Conservation (phyloP, 2,329 filamentous ascomycete species). For the Aspergillus nomiae region DNA sequence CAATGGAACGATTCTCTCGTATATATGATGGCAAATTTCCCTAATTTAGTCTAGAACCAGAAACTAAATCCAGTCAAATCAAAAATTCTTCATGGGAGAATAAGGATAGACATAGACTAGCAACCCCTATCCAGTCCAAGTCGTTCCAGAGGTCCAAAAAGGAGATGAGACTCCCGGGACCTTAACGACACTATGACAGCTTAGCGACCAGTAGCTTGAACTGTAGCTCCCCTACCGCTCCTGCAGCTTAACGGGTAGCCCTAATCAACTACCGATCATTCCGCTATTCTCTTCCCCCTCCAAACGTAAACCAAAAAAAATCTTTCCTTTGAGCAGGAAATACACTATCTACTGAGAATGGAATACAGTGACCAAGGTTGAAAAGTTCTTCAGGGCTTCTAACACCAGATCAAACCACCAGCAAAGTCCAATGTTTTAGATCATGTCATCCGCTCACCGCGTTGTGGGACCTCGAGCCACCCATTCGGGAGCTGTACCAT, state of each 20-base stretch:
- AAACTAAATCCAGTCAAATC: not conserved
- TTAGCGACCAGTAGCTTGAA: not conserved
- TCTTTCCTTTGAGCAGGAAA: not conserved
- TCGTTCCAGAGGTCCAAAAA: not conserved
- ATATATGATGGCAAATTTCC: constrained; percentile 1
- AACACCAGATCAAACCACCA: not conserved
- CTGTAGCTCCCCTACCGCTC: not conserved
- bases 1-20: not conserved
- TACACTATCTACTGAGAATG: not conserved
- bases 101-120: constrained; percentile 1
- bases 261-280: constrained; percentile 1
- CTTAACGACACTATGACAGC: not conserved
- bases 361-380: no score
- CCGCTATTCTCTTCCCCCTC: not conserved
- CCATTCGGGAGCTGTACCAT: constrained; percentile 14
- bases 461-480: constrained; percentile 17
- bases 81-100: not conserved
- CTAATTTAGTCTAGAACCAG: not conserved
- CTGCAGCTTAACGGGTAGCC: constrained; percentile 2
- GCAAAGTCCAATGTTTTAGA: constrained; percentile 6
- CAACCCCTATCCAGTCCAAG: not conserved
- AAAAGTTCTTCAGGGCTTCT: not conserved
- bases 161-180: not conserved
- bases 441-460: constrained; percentile 17
- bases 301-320: not conserved